Conservation (phyloP, 768 basidiomycete genomes). For the Galerina sulciceps region DNA sequence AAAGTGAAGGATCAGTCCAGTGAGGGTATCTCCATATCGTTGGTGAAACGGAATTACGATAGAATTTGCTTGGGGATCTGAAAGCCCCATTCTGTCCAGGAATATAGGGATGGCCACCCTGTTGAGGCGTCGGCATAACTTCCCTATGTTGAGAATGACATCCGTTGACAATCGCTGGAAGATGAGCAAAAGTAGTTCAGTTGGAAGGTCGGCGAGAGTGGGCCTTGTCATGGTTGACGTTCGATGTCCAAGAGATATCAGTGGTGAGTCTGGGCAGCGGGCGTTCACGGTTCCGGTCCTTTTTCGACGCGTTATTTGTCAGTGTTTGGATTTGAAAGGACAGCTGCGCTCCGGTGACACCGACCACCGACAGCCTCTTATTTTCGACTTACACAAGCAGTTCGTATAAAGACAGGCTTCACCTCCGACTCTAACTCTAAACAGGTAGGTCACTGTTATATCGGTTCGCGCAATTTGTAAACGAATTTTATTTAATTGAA, state of each 20-base stretch:
- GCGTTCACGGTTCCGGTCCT: too few relatives aligned
- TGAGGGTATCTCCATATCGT: constrained; percentile 11
- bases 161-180: not conserved
- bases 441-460: too few relatives aligned
- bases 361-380: too few relatives aligned
- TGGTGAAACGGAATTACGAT: constrained; percentile 11
- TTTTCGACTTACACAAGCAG: too few relatives aligned
- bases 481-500: too few relatives aligned
- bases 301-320: constrained; percentile 5
- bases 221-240: not conserved
- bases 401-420: too few relatives aligned
- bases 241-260: too few relatives aligned
- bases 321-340: not conserved
- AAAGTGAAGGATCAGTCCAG: constrained; percentile 16
- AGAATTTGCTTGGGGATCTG: constrained; percentile 3
- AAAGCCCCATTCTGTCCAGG: constrained; percentile 3
- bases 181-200: not conserved
- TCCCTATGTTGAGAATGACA: constrained; percentile 11
- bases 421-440: too few relatives aligned
- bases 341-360: too few relatives aligned
- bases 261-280: too few relatives aligned
- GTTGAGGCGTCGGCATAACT: constrained; percentile 16
- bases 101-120: constrained; percentile 12
- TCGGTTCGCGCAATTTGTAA: too few relatives aligned
- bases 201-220: not conserved